Conservation (phyloP, 345 rosid genomes). For the Aegle marmelos region DNA sequence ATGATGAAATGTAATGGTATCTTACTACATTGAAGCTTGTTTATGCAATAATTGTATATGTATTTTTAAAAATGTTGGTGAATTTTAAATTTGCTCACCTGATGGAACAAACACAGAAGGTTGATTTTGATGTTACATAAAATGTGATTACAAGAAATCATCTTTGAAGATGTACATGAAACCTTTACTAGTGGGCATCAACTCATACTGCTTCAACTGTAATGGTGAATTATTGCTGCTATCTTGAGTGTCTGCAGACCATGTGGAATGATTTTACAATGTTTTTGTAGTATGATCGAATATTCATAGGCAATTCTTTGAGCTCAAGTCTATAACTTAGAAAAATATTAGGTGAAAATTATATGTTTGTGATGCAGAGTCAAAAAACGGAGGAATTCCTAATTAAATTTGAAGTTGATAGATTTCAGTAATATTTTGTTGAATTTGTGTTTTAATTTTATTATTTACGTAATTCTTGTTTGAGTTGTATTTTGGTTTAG, state of each 20-base stretch:
- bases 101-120: background rate
- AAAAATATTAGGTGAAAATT: background rate
- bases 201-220: background rate
- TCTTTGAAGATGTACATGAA: too few relatives aligned
- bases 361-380: background rate
- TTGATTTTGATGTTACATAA: background rate
- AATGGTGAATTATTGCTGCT: background rate
- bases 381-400: too few relatives aligned
- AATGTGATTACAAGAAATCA: background rate
- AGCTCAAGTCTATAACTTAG: background rate
- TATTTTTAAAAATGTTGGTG: background rate
- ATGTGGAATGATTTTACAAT: background rate
- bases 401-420: too few relatives aligned
- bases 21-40: background rate
- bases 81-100: background rate
- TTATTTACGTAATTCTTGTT: too few relatives aligned
- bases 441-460: too few relatives aligned
- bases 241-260: background rate
- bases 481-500: too few relatives aligned
- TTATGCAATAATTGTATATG: background rate
- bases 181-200: background rate
- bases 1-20: background rate
- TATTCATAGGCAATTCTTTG: background rate
- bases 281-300: too few relatives aligned
- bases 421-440: too few relatives aligned